Percentiles rank a stretch among this genome's conserved stretches.
These are phyloP conservation scores for Thoreauomyces humboldtii DNA, from an alignment of 192 early-diverging fungal species.

Conservation along the genomic window DNA sequence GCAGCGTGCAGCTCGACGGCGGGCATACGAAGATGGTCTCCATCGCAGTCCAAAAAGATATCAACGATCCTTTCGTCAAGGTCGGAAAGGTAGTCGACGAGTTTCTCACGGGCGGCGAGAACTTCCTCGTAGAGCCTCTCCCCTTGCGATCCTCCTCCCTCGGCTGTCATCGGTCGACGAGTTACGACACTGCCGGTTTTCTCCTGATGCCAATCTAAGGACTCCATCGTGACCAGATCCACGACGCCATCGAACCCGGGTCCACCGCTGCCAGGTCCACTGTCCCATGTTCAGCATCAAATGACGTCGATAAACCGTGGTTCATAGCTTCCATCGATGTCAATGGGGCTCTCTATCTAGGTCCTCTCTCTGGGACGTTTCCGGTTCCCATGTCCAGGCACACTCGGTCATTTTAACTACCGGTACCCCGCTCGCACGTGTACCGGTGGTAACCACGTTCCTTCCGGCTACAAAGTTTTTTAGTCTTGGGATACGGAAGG, in stretches of 20 bases:
- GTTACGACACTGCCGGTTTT: conserved; percentile 41
- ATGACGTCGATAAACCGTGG: too few relatives aligned
- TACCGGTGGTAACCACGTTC: too few relatives aligned
- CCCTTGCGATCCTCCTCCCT: background rate
- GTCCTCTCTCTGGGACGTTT: too few relatives aligned
- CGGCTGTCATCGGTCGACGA: conserved; percentile 2
- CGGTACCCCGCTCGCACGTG: too few relatives aligned
- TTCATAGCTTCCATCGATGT: too few relatives aligned
- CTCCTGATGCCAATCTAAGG: conserved; percentile 55
- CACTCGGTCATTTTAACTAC: too few relatives aligned
- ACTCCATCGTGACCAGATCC: conserved; percentile 74
- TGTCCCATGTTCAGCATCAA: too few relatives aligned
- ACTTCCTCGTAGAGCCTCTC: conserved; percentile 16
- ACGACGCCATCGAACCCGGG: conserved; percentile 59
- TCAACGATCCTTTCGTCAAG: conserved; percentile 86
- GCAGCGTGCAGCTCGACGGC: conserved; percentile 60
- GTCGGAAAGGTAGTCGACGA: conserved; percentile 82
- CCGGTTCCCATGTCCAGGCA: too few relatives aligned
- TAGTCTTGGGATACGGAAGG: too few relatives aligned
- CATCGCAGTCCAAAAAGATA: conserved; percentile 71
- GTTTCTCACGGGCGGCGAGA: conserved; percentile 56
- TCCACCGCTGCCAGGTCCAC: conserved; percentile 32
- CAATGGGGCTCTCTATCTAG: too few relatives aligned
- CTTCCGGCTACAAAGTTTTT: too few relatives aligned
- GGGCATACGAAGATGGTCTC: conserved; percentile 68